phyloP scores from a whole-genome alignment of 164 flowering plant genomes.

The Vitis labrusca region DNA sequence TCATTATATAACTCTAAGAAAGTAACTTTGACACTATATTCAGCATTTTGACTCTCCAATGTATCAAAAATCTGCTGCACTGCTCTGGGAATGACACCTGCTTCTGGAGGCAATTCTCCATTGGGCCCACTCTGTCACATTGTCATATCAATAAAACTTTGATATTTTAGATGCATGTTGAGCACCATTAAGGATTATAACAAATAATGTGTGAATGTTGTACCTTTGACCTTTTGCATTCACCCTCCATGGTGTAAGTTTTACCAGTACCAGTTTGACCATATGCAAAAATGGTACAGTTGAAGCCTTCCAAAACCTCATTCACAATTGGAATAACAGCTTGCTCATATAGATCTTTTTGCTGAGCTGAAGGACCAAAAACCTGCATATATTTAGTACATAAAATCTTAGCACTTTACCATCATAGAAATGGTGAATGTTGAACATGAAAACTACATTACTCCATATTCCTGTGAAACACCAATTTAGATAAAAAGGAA shows the following conservation, averaged over 20 bases:
- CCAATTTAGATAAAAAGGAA: background rate
- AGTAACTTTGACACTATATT: conserved; percentile 97
- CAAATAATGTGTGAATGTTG: background rate
- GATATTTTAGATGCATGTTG: background rate
- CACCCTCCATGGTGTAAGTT: conserved; percentile 98
- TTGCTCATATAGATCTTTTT: conserved; percentile 88
- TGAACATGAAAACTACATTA: background rate
- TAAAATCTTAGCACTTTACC: background rate
- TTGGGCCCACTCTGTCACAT: conserved; percentile 68
- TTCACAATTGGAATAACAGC: conserved; percentile 89
- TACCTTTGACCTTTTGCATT: conserved; percentile 89
- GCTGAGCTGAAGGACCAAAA: conserved; percentile 90
- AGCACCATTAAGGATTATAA: background rate
- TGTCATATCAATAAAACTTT: background rate
- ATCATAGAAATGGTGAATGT: background rate
- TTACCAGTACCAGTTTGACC: conserved; percentile 99
- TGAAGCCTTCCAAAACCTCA: conserved; percentile 95
- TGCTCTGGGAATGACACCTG: conserved; percentile 96
- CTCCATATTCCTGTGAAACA: background rate
- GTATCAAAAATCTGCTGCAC: conserved; percentile 95
- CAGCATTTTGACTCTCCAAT: conserved; percentile 90
- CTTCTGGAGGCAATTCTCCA: conserved; percentile 84
- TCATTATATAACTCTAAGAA: conserved; percentile 92
- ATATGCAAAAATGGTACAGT: conserved; percentile 97
- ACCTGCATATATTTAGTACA: conserved; percentile 46